phyloP scores from a whole-genome alignment of 2,329 filamentous ascomycete species.

The Alternaria alternata region DNA sequence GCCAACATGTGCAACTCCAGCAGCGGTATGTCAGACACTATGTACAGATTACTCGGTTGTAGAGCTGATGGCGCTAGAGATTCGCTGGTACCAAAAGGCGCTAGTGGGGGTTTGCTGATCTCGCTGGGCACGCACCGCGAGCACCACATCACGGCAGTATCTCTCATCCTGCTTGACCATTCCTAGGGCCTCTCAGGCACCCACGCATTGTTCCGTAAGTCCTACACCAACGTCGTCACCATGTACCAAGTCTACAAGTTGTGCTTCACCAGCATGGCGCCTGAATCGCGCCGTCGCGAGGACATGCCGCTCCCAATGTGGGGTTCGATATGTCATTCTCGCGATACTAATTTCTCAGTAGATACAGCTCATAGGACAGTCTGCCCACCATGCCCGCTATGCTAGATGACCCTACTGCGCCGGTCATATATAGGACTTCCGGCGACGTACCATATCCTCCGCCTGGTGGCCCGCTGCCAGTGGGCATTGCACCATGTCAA shows the following conservation, averaged over 20 bases:
- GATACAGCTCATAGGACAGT: background rate
- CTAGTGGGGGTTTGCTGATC: background rate
- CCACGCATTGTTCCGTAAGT: conserved; percentile 21
- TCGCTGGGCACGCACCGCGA: conserved; percentile 16
- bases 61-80: background rate
- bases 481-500: conserved; percentile 74
- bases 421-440: conserved; percentile 74
- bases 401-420: conserved; percentile 76
- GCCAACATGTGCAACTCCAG: background rate
- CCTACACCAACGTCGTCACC: conserved; percentile 14
- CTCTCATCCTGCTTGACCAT: conserved; percentile 32
- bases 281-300: background rate
- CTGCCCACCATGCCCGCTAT: conserved; percentile 73
- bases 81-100: background rate
- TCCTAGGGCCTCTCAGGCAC: conserved; percentile 17
- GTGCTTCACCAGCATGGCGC: conserved; percentile 3
- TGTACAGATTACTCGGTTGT: background rate
- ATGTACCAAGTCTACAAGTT: background rate
- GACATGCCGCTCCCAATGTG: conserved; percentile 9
- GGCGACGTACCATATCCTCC: conserved; percentile 72
- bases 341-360: conserved; percentile 13
- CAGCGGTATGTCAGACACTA: background rate
- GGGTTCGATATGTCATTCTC: background rate
- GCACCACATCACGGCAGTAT: conserved; percentile 33
- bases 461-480: conserved; percentile 69